Base-by-base conservation (phyloP, 2,329 filamentous ascomycete genomes). In the Colletotrichum trifolii region DNA sequence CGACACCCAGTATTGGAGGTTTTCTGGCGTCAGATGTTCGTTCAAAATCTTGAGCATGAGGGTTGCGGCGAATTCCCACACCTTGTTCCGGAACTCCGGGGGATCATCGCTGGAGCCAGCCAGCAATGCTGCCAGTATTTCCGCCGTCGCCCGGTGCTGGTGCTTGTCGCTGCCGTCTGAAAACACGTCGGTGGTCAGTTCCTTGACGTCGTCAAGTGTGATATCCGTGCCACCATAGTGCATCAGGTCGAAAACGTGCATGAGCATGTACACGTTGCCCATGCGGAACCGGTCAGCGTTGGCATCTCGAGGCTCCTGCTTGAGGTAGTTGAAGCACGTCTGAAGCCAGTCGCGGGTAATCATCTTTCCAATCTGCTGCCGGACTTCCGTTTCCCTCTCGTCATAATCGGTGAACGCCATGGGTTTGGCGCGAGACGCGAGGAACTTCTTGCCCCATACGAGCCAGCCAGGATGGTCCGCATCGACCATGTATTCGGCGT, bases 151-250 rank as follows among this genome's bases (percentile, higher is more conserved):
- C 56, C 96, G 92, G 76, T 99, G 96, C 75, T 99, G 95, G 76
- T 99, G 96, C 78, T 97, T 97, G 75, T 99, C 96, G 71, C 90
- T 96, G 9, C 96, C 96, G 76, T 99, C 95, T 12, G 90, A 95
- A 73, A 93, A 98, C 0, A 96, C 89, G 2, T 88, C 87, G 64
- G 86, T 82, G 6, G 92, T 88, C 66, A 97, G 83, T 70, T 94
- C 90, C 73, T 95, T 91, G 75, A 99, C 89, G 60, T 99, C 96
- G 6, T 95, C 89, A 71, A 97, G 92, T 0, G 89, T 96, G 33
- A 91, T 91, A 12, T 83, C 82, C 0, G 96, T 94, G 56, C 92
- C 81, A 1, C 89, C 93, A 71, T 91, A 89, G 70, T 96, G 88
- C 81, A 97, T 91, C 35, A 99, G 83, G 70, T 97, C 94, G 72